These are phyloP conservation scores for Chaetomium olivaceum DNA, from an alignment of 2,329 filamentous ascomycete species.

Conservation along the genomic window DNA sequence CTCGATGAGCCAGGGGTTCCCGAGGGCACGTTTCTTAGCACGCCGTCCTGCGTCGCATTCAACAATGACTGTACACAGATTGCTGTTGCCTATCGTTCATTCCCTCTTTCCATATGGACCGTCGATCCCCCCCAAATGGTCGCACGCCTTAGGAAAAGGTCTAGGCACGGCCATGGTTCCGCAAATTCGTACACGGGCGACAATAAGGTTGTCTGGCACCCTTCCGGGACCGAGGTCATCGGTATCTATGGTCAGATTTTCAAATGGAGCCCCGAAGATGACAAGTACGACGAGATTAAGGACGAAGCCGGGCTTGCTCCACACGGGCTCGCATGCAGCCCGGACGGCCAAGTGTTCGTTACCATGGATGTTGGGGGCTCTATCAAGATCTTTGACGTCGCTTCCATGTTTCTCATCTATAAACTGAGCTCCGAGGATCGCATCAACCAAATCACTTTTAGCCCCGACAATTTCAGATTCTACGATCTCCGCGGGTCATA, in stretches of 20 bases:
- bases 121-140: neutral
- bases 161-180: neutral
- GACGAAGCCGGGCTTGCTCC: neutral
- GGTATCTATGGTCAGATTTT: neutral
- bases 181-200: neutral
- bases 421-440: too few species aligned
- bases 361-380: neutral
- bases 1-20: neutral
- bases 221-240: neutral
- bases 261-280: neutral
- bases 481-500: too few species aligned
- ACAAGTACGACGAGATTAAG: neutral
- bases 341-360: neutral
- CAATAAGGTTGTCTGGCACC: neutral
- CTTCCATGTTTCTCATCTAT: neutral
- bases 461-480: too few species aligned
- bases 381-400: neutral
- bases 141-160: neutral
- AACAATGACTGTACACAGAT: neutral
- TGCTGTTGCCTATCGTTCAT: neutral
- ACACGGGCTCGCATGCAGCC: neutral
- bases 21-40: neutral
- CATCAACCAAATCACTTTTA: too few species aligned
- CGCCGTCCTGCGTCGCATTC: neutral
- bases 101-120: neutral